Percentiles rank a stretch among this genome's conserved stretches.
Evolutionary conservation across 2,329 filamentous ascomycete species (phyloP).

Genomic region (Fonsecaea pedrosoi): DNA sequence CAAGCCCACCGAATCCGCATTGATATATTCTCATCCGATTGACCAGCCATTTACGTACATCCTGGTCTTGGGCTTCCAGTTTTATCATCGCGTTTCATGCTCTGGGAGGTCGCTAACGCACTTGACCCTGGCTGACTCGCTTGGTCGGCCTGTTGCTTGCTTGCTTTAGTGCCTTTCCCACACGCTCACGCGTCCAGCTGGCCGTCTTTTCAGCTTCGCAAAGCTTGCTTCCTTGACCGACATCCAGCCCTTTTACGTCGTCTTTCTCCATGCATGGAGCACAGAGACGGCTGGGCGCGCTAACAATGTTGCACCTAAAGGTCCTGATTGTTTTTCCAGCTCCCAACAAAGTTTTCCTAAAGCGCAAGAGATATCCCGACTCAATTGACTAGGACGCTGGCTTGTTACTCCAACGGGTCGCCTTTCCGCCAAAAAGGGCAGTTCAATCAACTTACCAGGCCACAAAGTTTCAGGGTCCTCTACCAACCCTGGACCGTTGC

Average conservation of each 20-base stretch:
- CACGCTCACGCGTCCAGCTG: neutral
- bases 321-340: constrained; percentile 12
- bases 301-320: constrained; percentile 6
- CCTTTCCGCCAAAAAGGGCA: constrained; percentile 17
- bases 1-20: constrained; percentile 7
- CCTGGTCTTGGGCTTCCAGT: constrained; percentile 27
- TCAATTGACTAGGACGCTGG: constrained; percentile 24
- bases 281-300: constrained; percentile 16
- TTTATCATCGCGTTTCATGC: constrained; percentile 33
- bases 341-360: constrained; percentile 15
- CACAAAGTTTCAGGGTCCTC: constrained; percentile 7
- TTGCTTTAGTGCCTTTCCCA: constrained; percentile 7
- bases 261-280: constrained; percentile 17
- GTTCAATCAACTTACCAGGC: constrained; percentile 4
- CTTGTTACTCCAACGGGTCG: constrained; percentile 24
- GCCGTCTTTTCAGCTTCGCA: constrained; percentile 25
- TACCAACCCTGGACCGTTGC: neutral
- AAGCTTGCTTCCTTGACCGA: constrained; percentile 17
- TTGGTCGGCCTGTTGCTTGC: constrained; percentile 8
- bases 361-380: constrained; percentile 18
- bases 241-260: constrained; percentile 10
- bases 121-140: constrained; percentile 10
- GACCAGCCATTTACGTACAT: constrained; percentile 36
- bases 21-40: constrained; percentile 28
- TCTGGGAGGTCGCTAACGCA: constrained; percentile 30